phyloP scores from a whole-genome alignment of 768 basidiomycete species.

The Tylopilus cervinicoccineus region DNA sequence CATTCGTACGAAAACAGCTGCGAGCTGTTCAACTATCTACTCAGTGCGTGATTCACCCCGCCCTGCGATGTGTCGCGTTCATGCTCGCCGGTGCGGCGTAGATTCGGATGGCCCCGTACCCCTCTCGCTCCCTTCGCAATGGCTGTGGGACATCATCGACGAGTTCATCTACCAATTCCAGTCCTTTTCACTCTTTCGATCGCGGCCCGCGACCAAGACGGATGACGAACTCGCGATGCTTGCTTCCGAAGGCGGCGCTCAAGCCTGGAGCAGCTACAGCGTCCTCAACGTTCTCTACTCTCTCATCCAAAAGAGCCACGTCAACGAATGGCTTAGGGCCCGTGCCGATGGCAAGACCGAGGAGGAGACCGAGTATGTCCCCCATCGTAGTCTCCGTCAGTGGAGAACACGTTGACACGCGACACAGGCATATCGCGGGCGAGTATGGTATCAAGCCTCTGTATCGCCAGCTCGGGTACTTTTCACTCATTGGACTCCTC shows the following conservation, averaged over 20 bases:
- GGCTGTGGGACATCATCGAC: constrained; percentile 98
- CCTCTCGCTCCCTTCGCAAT: constrained; percentile 94
- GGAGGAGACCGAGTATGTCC: constrained; percentile 79
- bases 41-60: constrained; percentile 60
- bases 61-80: no score
- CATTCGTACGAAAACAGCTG: constrained; percentile 98
- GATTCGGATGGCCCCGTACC: constrained; percentile 90
- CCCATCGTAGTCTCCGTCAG: background rate
- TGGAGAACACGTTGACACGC: background rate
- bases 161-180: constrained; percentile 99
- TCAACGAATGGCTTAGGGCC: constrained; percentile 89
- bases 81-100: constrained; percentile 23
- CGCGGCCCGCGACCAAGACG: constrained; percentile 77
- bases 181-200: constrained; percentile 90
- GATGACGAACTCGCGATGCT: constrained; percentile 88
- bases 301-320: constrained; percentile 93
- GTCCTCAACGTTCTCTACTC: constrained; percentile 98
- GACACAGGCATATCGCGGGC: constrained; percentile 73
- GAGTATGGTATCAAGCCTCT: constrained; percentile 89
- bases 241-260: constrained; percentile 64
- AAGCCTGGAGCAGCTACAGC: constrained; percentile 98
- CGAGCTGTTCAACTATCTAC: constrained; percentile 95
- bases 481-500: constrained; percentile 91
- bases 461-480: constrained; percentile 95
- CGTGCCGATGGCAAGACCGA: constrained; percentile 72